Conservation (phyloP, 2,329 filamentous ascomycete genomes). For the Alternaria incomplexa region DNA sequence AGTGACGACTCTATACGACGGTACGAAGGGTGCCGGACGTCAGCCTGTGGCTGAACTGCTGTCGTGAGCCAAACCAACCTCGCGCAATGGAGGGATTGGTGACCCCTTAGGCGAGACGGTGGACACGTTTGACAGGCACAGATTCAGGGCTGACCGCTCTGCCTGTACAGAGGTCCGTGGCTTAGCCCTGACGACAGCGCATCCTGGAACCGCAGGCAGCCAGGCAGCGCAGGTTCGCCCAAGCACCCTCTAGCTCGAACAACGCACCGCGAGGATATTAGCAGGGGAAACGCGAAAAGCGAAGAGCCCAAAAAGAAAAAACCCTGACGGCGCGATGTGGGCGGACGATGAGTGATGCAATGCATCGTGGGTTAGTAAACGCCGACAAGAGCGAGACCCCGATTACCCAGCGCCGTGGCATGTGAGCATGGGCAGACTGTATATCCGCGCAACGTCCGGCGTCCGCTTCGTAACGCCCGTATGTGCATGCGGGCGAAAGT, state of each 20-base stretch:
- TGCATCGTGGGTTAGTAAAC: slow-evolving; percentile 25
- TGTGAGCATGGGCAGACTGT: neutral
- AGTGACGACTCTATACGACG: slow-evolving; percentile 14
- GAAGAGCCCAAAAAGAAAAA: neutral
- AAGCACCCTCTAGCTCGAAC: slow-evolving; percentile 12
- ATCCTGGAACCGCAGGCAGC: slow-evolving; percentile 23
- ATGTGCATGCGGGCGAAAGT: slow-evolving; percentile 11
- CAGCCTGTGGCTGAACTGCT: slow-evolving; percentile 4
- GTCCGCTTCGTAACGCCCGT: slow-evolving; percentile 16
- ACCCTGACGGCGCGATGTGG: neutral
- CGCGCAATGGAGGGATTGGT: slow-evolving; percentile 3
- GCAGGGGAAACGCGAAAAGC: slow-evolving; percentile 6
- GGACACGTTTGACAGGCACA: slow-evolving; percentile 32
- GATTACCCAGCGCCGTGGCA: slow-evolving; percentile 2
- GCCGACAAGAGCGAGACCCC: slow-evolving; percentile 15
- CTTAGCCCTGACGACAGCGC: slow-evolving; percentile 34
- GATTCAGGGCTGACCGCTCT: slow-evolving; percentile 34
- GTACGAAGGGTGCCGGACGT: neutral
- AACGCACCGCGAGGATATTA: slow-evolving; percentile 6
- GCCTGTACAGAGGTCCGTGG: slow-evolving; percentile 23
- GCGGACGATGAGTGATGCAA: slow-evolving; percentile 16
- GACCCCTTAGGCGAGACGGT: slow-evolving; percentile 18
- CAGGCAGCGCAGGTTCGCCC: slow-evolving; percentile 22
- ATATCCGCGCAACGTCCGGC: slow-evolving; percentile 16
- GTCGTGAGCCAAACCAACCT: slow-evolving; percentile 2